Percentiles rank a stretch among this genome's conserved stretches.
These are phyloP conservation scores for Cordyceps fumosorosea DNA, from an alignment of 2,329 filamentous ascomycete genomes.

Conservation along the genomic window DNA sequence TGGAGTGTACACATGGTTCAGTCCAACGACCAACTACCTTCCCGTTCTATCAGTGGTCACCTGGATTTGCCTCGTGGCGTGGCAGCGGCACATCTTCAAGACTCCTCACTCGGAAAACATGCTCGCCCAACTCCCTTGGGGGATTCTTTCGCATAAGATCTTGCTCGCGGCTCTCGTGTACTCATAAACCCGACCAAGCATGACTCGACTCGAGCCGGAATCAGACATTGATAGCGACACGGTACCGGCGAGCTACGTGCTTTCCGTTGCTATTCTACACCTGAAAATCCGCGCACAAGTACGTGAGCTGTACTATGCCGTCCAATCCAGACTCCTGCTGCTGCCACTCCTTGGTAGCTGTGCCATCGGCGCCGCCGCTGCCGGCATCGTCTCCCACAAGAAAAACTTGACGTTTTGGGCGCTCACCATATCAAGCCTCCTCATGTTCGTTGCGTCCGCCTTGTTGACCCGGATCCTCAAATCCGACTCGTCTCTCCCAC, in stretches of 20 bases:
- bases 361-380: not conserved
- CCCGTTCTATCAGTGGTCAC: not conserved
- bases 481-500: not conserved
- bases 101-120: not conserved
- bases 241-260: not conserved
- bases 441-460: not conserved
- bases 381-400: not conserved
- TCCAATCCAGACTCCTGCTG: not conserved
- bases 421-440: not conserved
- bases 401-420: not conserved
- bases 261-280: not conserved
- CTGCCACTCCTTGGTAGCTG: not conserved
- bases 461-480: not conserved
- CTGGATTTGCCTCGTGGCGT: not conserved
- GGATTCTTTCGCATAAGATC: not conserved
- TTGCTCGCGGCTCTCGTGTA: not conserved
- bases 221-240: not conserved
- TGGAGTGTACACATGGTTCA: not conserved
- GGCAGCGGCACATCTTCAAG: not conserved
- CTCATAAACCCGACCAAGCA: not conserved
- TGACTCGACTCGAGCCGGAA: not conserved
- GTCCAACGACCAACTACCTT: not conserved
- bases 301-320: not conserved
- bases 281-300: not conserved
- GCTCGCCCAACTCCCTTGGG: not conserved